These are phyloP conservation scores for Candida labiduridarum DNA, from an alignment of 1,139 yeast genomes.

Conservation along the genomic window DNA sequence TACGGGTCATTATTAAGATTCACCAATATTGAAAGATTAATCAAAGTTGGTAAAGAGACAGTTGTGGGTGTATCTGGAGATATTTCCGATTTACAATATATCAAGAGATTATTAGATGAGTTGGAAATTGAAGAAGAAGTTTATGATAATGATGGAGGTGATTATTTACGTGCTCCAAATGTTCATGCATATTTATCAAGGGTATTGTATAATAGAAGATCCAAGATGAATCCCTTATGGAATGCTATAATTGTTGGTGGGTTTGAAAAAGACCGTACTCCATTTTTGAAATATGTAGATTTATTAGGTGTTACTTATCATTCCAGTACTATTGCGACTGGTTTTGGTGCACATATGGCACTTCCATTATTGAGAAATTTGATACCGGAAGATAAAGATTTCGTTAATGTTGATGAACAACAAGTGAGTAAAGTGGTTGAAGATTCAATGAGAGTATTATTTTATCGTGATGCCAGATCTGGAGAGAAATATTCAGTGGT, in stretches of 20 bases:
- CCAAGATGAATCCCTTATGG: constrained; percentile 96
- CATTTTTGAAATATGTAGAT: constrained; percentile 84
- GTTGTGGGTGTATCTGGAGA: constrained; percentile 96
- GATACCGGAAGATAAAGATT: constrained; percentile 79
- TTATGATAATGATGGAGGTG: constrained; percentile 79
- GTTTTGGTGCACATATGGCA: constrained; percentile 95
- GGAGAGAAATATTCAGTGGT: constrained; percentile 83
- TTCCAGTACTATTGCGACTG: constrained; percentile 91
- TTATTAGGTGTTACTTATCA: constrained; percentile 88
- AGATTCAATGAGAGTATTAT: constrained; percentile 92
- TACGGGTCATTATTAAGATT: constrained; percentile 93
- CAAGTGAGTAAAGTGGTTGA: constrained; percentile 75
- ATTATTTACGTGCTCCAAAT: constrained; percentile 77
- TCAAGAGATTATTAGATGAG: constrained; percentile 74
- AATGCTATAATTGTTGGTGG: constrained; percentile 93
- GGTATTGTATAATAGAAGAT: constrained; percentile 83
- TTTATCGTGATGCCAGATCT: constrained; percentile 95
- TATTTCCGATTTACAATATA: constrained; percentile 87
- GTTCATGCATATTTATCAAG: constrained; percentile 86
- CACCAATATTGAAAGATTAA: constrained; percentile 79
- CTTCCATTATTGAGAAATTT: constrained; percentile 85
- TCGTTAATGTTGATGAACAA: constrained; percentile 64
- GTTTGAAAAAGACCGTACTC: constrained; percentile 63
- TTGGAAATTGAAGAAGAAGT: constrained; percentile 71
- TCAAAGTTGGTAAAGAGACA: constrained; percentile 80